Percentiles rank a stretch among this genome's conserved stretches.
These are phyloP conservation scores for Dactylella cylindrospora DNA, from an alignment of 2,329 filamentous ascomycete genomes.

Conservation along the genomic window DNA sequence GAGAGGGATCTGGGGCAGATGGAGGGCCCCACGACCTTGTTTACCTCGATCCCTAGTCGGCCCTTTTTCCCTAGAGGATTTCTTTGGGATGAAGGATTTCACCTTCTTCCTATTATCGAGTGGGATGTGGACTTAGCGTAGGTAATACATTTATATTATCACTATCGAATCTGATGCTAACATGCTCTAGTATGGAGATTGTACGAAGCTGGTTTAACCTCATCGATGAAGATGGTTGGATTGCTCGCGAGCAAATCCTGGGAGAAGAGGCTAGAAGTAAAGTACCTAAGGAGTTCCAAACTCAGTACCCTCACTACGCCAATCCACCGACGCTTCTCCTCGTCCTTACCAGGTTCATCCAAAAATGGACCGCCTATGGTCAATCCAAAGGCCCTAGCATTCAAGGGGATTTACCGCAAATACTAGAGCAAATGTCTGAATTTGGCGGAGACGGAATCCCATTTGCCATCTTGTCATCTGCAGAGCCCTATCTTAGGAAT, in stretches of 20 bases:
- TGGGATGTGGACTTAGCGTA: conserved; percentile 87
- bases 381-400: conserved; percentile 9
- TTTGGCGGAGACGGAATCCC: conserved; percentile 29
- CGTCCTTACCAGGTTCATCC: conserved; percentile 78
- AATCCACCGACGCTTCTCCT: conserved; percentile 96
- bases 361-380: conserved; percentile 57
- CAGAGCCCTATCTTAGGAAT: conserved; percentile 65
- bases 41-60: conserved; percentile 85
- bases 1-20: conserved; percentile 54
- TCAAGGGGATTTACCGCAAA: conserved; percentile 21
- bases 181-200: conserved; percentile 67
- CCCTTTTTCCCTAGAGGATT: conserved; percentile 97
- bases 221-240: conserved; percentile 98
- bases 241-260: conserved; percentile 91
- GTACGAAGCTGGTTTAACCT: conserved; percentile 93
- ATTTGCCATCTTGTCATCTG: conserved; percentile 20
- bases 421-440: conserved; percentile 23
- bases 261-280: conserved; percentile 90
- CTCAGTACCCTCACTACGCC: conserved; percentile 95
- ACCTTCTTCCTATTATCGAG: conserved; percentile 84
- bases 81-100: conserved; percentile 97
- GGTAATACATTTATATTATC: conserved; percentile 44
- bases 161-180: conserved; percentile 44
- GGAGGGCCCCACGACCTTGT: conserved; percentile 84
- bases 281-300: conserved; percentile 87